Conservation (phyloP, 2,329 filamentous ascomycete species). For the Podosphaera leucotricha region DNA sequence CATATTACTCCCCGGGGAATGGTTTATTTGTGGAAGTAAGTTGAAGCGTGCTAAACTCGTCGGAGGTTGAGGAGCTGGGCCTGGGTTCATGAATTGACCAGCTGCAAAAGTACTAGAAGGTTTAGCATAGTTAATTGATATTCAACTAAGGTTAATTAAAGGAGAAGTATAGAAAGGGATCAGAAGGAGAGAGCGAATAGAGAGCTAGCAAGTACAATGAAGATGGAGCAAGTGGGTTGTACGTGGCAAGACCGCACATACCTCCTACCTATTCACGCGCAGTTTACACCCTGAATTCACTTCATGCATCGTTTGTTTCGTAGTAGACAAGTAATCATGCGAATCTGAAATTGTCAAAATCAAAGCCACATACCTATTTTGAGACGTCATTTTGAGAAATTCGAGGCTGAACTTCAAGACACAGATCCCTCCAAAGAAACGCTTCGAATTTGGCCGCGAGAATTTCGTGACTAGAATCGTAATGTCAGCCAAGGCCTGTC, state of each 20-base stretch:
- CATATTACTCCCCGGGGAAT: conserved; percentile 50
- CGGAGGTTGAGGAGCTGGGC: conserved; percentile 77
- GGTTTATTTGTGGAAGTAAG: conserved; percentile 49
- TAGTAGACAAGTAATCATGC: background rate
- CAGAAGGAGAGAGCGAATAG: background rate
- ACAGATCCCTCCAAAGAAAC: background rate
- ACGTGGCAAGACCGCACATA: conserved; percentile 1
- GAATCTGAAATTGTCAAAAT: background rate
- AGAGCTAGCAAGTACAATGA: background rate
- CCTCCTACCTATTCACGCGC: conserved; percentile 1
- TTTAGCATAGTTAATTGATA: conserved; percentile 6
- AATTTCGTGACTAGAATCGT: background rate
- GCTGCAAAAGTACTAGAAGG: conserved; percentile 28
- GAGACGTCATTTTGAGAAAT: conserved; percentile 13
- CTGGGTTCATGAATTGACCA: conserved; percentile 82
- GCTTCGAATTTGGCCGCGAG: background rate
- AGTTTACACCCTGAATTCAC: background rate
- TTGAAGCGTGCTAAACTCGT: conserved; percentile 61
- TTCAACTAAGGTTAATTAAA: background rate
- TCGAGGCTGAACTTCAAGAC: background rate
- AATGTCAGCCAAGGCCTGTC: background rate
- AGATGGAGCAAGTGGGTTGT: background rate
- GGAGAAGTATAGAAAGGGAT: background rate
- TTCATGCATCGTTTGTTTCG: background rate
- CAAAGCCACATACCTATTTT: conserved; percentile 13